These are phyloP conservation scores for Podila epigama DNA, from an alignment of 192 early-diverging fungal genomes.

Conservation along the genomic window DNA sequence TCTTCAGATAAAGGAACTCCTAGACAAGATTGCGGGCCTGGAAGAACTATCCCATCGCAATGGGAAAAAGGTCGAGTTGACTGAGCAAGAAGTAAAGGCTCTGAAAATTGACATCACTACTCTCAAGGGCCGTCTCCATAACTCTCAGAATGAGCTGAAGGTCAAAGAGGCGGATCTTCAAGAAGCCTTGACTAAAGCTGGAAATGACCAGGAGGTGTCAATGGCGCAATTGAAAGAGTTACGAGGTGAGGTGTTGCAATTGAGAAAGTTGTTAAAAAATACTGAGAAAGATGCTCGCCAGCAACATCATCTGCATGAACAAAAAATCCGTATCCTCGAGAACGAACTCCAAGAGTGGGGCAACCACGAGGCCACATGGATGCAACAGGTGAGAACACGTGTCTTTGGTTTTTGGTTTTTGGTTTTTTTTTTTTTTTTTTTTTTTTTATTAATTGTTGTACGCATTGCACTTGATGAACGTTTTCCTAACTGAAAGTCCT, in stretches of 20 bases:
- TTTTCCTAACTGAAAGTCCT: no score
- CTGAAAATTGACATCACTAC: conserved; percentile 5
- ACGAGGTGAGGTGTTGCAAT: background rate
- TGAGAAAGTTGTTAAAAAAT: conserved; percentile 4
- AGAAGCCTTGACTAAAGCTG: conserved; percentile 4
- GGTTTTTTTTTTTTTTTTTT: background rate
- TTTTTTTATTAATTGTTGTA: background rate
- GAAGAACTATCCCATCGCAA: conserved; percentile 8
- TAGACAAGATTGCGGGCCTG: conserved; percentile 8
- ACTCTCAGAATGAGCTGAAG: conserved; percentile 4
- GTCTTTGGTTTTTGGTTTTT: background rate
- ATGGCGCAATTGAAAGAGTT: background rate
- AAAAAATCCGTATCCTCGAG: conserved; percentile 1
- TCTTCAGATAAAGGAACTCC: conserved; percentile 1
- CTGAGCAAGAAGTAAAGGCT: conserved; percentile 6
- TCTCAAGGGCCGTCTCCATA: background rate
- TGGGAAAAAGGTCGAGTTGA: background rate
- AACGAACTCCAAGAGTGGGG: conserved; percentile 21
- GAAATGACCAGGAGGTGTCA: conserved; percentile 1
- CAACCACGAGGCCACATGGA: conserved; percentile 30
- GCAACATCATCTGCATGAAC: background rate
- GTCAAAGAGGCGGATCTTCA: conserved; percentile 7
- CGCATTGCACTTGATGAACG: no score
- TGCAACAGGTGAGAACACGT: conserved; percentile 12
- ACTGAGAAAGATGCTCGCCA: conserved; percentile 11